A percentile compares a stretch with the other conserved stretches of the same genome.
These are phyloP conservation scores for Lachnellula hyalina DNA, from an alignment of 2,329 filamentous ascomycete species.

Conservation along the genomic window DNA sequence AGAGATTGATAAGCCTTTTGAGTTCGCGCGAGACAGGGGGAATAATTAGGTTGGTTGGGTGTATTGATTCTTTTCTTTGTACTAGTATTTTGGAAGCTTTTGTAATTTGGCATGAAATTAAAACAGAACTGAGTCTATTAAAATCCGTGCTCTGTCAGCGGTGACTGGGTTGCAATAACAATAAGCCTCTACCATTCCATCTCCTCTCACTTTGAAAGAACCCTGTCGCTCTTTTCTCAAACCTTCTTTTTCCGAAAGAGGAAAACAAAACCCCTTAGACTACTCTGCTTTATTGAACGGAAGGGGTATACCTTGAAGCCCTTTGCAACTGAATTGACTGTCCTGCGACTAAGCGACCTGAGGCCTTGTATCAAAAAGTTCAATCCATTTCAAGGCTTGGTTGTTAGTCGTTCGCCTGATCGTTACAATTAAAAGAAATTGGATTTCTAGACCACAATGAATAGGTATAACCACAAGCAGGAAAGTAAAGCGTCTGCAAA, in stretches of 20 bases:
- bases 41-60: not conserved
- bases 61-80: not conserved
- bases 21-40: not conserved
- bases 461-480: too few species aligned
- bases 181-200: not conserved
- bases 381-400: too few species aligned
- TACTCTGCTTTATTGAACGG: too few species aligned
- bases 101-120: not conserved
- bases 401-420: too few species aligned
- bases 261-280: too few species aligned
- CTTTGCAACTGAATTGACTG: too few species aligned
- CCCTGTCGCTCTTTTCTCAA: not conserved
- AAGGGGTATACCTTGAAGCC: too few species aligned
- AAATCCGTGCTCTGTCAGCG: not conserved
- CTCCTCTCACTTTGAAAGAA: too few species aligned
- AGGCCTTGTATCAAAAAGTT: too few species aligned
- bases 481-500: not conserved
- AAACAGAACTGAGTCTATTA: not conserved
- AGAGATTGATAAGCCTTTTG: not conserved
- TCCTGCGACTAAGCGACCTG: too few species aligned
- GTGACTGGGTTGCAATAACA: not conserved
- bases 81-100: not conserved
- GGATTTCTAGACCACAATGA: too few species aligned
- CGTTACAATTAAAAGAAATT: too few species aligned
- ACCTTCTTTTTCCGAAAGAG: not conserved